Evolutionary conservation across 2,329 filamentous ascomycete genomes (phyloP).

Genomic region (Myriosclerotinia duriaeana): DNA sequence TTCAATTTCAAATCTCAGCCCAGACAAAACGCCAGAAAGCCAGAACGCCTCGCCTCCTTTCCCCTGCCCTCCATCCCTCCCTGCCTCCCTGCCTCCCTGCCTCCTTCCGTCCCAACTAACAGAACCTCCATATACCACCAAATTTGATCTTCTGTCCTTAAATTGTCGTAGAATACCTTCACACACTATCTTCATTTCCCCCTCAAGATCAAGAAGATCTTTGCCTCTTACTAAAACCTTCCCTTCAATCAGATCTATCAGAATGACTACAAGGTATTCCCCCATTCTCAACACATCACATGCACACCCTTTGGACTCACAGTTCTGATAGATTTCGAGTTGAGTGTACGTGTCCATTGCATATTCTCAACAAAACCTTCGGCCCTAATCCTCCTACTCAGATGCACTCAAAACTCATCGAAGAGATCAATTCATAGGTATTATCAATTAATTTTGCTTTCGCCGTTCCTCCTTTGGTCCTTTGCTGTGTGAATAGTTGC

Average conservation of each 20-base stretch:
- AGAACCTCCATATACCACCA: too few species aligned
- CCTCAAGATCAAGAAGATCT: neutral
- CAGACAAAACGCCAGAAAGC: too few species aligned
- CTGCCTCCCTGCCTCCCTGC: neutral
- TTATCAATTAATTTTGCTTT: constrained; percentile 24
- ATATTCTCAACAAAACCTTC: neutral
- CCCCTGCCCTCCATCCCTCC: neutral
- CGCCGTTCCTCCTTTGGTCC: neutral
- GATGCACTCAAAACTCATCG: constrained; percentile 79
- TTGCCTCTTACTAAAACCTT: too few species aligned
- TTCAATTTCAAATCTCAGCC: too few species aligned
- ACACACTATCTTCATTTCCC: neutral
- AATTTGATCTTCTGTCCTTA: too few species aligned
- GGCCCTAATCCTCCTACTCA: constrained; percentile 38
- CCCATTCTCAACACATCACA: constrained; percentile 5
- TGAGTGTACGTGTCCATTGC: constrained; percentile 59
- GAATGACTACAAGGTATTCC: constrained; percentile 16
- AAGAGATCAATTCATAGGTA: constrained; percentile 83
- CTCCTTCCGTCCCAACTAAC: neutral
- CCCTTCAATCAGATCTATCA: neutral
- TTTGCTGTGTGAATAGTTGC: neutral
- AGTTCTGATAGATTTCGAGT: constrained; percentile 63
- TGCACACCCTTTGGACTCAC: constrained; percentile 14
- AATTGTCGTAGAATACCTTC: too few species aligned
- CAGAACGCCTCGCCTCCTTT: too few species aligned